These are phyloP conservation scores for Sedum album DNA, from an alignment of 164 flowering plant species.

Conservation along the genomic window DNA sequence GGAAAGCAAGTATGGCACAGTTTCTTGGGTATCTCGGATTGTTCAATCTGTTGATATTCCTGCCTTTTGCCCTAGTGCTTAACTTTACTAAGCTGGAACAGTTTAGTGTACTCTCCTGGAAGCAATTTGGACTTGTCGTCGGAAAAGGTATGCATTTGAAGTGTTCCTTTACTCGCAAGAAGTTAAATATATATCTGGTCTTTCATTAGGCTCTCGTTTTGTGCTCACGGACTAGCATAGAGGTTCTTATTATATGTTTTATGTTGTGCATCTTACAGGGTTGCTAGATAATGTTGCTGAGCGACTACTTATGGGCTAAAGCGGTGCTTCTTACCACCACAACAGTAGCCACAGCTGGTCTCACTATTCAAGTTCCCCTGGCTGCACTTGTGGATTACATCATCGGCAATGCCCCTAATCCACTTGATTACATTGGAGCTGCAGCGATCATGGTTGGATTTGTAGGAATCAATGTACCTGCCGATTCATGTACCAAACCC, in stretches of 20 bases:
- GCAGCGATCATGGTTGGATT: background rate
- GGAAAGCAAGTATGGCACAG: conserved; percentile 75
- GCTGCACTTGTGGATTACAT: background rate
- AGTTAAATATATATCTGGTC: background rate
- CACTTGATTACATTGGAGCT: background rate
- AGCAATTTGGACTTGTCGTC: conserved; percentile 67
- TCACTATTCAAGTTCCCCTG: background rate
- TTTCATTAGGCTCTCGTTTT: background rate
- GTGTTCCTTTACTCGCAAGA: background rate
- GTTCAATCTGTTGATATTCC: conserved; percentile 75
- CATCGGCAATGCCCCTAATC: background rate
- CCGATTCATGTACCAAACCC: background rate
- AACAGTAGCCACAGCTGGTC: background rate
- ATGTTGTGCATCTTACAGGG: conserved; percentile 31
- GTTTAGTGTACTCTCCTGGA: conserved; percentile 50
- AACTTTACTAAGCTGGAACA: conserved; percentile 60
- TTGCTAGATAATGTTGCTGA: conserved; percentile 74
- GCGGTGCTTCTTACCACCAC: conserved; percentile 86
- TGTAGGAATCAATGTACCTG: background rate
- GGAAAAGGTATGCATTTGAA: conserved; percentile 61
- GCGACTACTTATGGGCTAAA: conserved; percentile 95
- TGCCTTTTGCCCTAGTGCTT: conserved; percentile 74
- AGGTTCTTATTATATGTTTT: background rate
- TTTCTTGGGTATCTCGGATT: conserved; percentile 92
- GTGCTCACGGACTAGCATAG: background rate